Evolutionary conservation across 495 filamentous ascomycete genomes (phyloP), one percentile per base, ranked within the genome.

Genomic region (Aspergillus affinis): DNA sequence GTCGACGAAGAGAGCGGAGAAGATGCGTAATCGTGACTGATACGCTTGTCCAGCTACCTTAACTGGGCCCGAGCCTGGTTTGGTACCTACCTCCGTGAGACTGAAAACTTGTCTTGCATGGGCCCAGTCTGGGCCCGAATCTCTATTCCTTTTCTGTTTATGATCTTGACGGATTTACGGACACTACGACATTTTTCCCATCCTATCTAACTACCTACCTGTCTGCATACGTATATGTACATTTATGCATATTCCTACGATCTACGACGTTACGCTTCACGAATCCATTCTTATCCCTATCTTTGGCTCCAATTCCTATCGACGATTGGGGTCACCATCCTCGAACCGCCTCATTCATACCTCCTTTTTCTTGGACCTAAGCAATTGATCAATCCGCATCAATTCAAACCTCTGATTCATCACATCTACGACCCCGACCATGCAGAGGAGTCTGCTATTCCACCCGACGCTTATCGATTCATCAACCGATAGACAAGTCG

Each of bases 1-100:
- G 51, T 59, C 3, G 80, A 82, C 45, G 78, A 81, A 32, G 80
- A 83, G 66, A 69, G 74, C 66, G 57, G 51, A 10, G 75, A 73
- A 13, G 76, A 61, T 30, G 67, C 67, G 29, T 70, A 60, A 65
- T 41, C 9, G 48, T 29, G 26, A 36, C 41, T 19, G 50, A 18
- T 23, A 36, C 27, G 15, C 1, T 44, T 44, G 6, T 45, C 48
- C 57, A 9, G 18, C 26, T 17, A 12, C 45, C 21, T 23, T 56
- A n/a, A 45, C 47, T 44, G 30, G 30, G 9, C 12, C 32, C n/a
- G n/a, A 36, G 32, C 10, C 9, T 41, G 13, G 12, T 10, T 41
- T 17, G 12, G 10, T 1, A 8, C 10, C 10, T 32, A 32, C 3
- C 12, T 36, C 7, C 9, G 50, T 19, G 27, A 53, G 29, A 20